Evolutionary conservation across 371 early-diverging fungal genomes (phyloP), one percentile per base, ranked within the genome.

Genomic region (Mortierella sp.): DNA sequence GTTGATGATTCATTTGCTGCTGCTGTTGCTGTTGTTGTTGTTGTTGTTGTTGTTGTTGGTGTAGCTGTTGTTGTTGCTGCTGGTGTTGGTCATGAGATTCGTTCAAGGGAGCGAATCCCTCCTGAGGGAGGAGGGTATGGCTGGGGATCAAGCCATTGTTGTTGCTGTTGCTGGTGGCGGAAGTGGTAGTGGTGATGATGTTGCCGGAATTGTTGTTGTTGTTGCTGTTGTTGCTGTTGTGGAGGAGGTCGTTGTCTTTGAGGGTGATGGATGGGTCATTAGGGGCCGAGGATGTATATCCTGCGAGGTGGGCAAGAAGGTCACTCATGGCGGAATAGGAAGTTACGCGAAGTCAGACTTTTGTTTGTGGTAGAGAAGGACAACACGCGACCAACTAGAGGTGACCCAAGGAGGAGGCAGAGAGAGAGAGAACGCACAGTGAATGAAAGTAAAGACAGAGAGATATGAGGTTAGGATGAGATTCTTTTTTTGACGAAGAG

Each of bases 281-380:
- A 80, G 83, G 80, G 71, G 80, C 80, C 16, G 81, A 72, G 45
- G 84, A 58, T 34, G 68, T 68, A 75, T 75, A 84, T 76, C 84
- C 84, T 44, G 81, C 1, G 71, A 80, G 72, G 45, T 73, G 84
- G 70, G 76, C 73, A 63, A 77, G 24, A 63, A 74, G 73, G 58
- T 80, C 84, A 57, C 76, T 80, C 78, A 80, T 84, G 74, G 71
- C 24, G 24, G 42, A 65, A 50, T 45, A 55, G 10, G 19, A 14
- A 45, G 47, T 19, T 44, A 73, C 44, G 63, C 44, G 34, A 54
- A 58, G 82, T 75, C 73, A 75, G 79, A 78, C 82, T 78, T 75
- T 26, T 58, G 76, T 68, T 9, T 38, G 60, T 21, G 38, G 38
- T 26, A 75, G 47, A 58, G 28, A 54, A n/a, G 38, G 74, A 24